Conservation (phyloP, 441 rosid genomes). For the Adansonia rubrostipa region DNA sequence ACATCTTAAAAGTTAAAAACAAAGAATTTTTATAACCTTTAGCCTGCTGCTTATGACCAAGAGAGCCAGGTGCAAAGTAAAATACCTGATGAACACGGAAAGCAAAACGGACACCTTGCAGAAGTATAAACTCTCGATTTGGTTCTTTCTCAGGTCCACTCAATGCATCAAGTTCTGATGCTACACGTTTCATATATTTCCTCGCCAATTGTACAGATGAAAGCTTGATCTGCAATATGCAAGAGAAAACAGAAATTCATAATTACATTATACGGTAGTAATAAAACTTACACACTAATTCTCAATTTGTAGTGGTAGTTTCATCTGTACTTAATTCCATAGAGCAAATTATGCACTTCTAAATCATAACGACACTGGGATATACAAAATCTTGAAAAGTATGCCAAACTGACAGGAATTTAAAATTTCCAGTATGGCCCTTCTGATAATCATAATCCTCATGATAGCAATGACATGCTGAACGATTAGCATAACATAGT, state of each 20-base stretch:
- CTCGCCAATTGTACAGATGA: slow-evolving; percentile 92
- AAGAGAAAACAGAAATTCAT: background rate
- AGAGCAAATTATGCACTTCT: slow-evolving; percentile 4
- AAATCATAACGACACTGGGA: background rate
- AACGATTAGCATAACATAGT: background rate
- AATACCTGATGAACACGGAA: slow-evolving; percentile 97
- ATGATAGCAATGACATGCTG: background rate
- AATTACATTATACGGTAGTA: slow-evolving; percentile 15
- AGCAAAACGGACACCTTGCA: slow-evolving; percentile 95
- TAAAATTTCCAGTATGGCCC: background rate
- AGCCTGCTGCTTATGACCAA: background rate
- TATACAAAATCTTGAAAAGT: background rate
- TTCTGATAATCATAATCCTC: background rate
- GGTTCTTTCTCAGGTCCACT: slow-evolving; percentile 88
- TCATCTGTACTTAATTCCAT: background rate
- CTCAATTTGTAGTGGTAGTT: background rate
- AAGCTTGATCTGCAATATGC: slow-evolving; percentile 80
- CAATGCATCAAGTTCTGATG: slow-evolving; percentile 79
- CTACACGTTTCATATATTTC: slow-evolving; percentile 94
- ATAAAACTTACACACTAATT: background rate
- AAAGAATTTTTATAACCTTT: background rate
- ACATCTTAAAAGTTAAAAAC: background rate
- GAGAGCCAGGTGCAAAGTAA: background rate
- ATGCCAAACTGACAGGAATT: background rate
- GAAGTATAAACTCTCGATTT: slow-evolving; percentile 84